Evolutionary conservation across 768 basidiomycete species (phyloP).

Genomic region (Lactarius sanguifluus): DNA sequence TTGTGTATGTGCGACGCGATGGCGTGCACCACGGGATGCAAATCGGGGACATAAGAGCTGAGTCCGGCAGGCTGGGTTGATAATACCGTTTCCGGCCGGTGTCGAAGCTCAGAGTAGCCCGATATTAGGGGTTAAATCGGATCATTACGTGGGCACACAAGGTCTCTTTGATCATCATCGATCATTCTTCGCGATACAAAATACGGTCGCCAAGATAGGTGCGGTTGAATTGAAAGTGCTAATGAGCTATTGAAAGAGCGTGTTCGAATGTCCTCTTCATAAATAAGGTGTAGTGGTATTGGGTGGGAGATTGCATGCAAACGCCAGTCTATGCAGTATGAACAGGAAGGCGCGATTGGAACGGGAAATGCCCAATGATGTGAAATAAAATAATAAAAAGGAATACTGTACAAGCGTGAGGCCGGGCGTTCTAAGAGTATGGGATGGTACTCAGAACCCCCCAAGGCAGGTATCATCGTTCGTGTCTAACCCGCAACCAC

Average conservation of each 20-base stretch:
- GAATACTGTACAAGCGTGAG: slow-evolving; percentile 9
- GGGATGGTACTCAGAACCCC: slow-evolving; percentile 23
- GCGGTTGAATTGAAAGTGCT: background rate
- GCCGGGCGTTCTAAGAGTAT: background rate
- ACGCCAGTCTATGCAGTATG: slow-evolving; percentile 21
- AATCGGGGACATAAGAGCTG: background rate
- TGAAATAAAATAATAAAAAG: slow-evolving; percentile 22
- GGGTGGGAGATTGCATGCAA: background rate
- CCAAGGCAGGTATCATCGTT: slow-evolving; percentile 30
- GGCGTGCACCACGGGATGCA: background rate
- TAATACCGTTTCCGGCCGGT: background rate
- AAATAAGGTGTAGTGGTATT: slow-evolving; percentile 26
- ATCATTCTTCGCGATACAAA: no score
- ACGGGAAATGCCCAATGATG: slow-evolving; percentile 14
- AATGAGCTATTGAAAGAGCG: background rate
- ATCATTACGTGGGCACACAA: background rate
- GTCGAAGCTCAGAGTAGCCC: background rate
- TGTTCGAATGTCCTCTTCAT: slow-evolving; percentile 9
- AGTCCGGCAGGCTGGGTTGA: background rate
- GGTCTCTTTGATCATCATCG: no score
- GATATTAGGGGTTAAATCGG: background rate
- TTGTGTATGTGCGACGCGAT: no score
- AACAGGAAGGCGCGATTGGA: slow-evolving; percentile 6
- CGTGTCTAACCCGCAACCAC: slow-evolving; percentile 27
- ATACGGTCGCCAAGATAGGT: background rate